Evolutionary conservation across 2,329 filamentous ascomycete species (phyloP).

Genomic region (Trichophyton verrucosum): DNA sequence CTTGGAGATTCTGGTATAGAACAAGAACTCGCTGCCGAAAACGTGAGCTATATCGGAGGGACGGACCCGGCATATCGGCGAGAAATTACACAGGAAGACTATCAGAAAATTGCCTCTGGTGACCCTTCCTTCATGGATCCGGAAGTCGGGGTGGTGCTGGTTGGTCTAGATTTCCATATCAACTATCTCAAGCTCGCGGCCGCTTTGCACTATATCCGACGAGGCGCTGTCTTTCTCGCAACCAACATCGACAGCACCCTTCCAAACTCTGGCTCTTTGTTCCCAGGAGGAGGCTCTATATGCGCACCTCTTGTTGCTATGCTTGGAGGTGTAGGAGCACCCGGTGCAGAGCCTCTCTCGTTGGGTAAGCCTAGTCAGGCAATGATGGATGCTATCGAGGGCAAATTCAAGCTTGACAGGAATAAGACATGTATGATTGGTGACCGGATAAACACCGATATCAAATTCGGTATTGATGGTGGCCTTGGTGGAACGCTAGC

Average conservation of each 20-base stretch:
- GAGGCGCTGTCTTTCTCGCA: slow-evolving; percentile 73
- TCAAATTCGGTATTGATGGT: slow-evolving; percentile 86
- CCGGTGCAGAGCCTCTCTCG: slow-evolving; percentile 54
- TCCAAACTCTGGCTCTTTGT: slow-evolving; percentile 67
- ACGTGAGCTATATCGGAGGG: slow-evolving; percentile 69
- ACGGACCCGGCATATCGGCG: slow-evolving; percentile 67
- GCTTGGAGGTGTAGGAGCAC: slow-evolving; percentile 28
- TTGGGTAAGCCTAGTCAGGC: slow-evolving; percentile 93
- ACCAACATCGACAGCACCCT: slow-evolving; percentile 90
- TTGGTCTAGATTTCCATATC: slow-evolving; percentile 83
- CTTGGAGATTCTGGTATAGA: slow-evolving; percentile 87
- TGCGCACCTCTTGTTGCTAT: slow-evolving; percentile 67
- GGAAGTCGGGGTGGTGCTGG: slow-evolving; percentile 78
- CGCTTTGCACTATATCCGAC: slow-evolving; percentile 71
- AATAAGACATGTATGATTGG: slow-evolving; percentile 88
- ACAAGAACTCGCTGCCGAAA: slow-evolving; percentile 69
- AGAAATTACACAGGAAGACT: slow-evolving; percentile 71
- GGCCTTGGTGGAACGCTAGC: slow-evolving; percentile 81
- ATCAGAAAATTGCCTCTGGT: slow-evolving; percentile 56
- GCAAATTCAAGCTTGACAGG: slow-evolving; percentile 82
- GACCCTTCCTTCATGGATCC: slow-evolving; percentile 66
- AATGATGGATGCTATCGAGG: slow-evolving; percentile 98
- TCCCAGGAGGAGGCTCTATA: slow-evolving; percentile 80
- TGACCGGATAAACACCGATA: slow-evolving; percentile 87
- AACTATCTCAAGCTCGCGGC: slow-evolving; percentile 86